These are phyloP conservation scores for Amauroascus niger DNA, from an alignment of 2,329 filamentous ascomycete species.

Conservation along the genomic window DNA sequence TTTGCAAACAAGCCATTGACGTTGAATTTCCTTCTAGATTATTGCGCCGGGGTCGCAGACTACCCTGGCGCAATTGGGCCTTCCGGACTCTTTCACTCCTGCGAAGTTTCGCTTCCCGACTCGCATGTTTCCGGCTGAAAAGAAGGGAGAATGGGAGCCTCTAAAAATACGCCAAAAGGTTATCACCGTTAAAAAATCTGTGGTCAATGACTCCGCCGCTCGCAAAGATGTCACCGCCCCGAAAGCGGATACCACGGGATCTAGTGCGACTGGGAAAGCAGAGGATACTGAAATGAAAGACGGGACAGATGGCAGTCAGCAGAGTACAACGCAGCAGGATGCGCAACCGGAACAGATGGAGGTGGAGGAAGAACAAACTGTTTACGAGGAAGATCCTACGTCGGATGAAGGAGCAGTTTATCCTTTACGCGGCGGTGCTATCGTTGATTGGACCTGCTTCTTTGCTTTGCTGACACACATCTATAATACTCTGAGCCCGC, in stretches of 20 bases:
- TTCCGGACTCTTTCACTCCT: conserved; percentile 81
- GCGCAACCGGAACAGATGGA: conserved; percentile 25
- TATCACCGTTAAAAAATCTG: conserved; percentile 22
- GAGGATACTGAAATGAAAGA: conserved; percentile 41
- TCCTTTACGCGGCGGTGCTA: conserved; percentile 70
- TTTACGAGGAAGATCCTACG: conserved; percentile 81
- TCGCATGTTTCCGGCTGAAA: conserved; percentile 78
- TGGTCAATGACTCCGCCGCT: background rate
- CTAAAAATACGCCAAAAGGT: conserved; percentile 59
- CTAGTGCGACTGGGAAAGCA: conserved; percentile 17
- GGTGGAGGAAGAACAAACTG: conserved; percentile 39
- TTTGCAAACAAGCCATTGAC: background rate
- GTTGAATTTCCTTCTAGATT: conserved; percentile 27
- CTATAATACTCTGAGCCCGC: conserved; percentile 77
- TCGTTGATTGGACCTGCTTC: conserved; percentile 86
- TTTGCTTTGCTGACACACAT: conserved; percentile 88
- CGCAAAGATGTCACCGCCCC: background rate
- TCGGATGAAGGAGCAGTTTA: conserved; percentile 84
- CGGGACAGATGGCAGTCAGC: conserved; percentile 20
- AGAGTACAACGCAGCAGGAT: conserved; percentile 19
- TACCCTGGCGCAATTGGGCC: conserved; percentile 82
- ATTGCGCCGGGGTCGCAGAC: conserved; percentile 66
- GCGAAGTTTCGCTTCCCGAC: conserved; percentile 79
- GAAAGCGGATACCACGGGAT: conserved; percentile 12
- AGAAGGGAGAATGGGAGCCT: conserved; percentile 70